These are phyloP conservation scores for Sordariomycetes sp. DNA, from an alignment of 2,329 filamentous ascomycete species.

Conservation along the genomic window DNA sequence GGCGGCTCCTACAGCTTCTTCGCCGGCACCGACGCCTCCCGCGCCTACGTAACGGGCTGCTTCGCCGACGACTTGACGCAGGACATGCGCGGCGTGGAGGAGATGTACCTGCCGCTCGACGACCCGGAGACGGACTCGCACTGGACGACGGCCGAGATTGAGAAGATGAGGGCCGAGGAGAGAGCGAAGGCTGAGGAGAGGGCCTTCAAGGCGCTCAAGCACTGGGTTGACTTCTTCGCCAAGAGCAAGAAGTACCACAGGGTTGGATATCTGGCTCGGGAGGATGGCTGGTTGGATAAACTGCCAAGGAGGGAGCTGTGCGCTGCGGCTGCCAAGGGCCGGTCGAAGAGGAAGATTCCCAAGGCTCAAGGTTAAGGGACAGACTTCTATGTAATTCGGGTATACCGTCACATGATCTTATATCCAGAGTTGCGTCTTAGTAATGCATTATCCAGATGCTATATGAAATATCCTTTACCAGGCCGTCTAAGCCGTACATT, in stretches of 20 bases:
- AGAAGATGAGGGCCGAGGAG: slow-evolving; percentile 51
- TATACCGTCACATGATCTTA: background rate
- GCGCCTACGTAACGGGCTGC: slow-evolving; percentile 87
- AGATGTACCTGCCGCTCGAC: slow-evolving; percentile 66
- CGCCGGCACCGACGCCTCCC: slow-evolving; percentile 74
- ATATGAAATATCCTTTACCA: background rate
- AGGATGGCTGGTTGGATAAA: slow-evolving; percentile 52
- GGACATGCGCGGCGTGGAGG: slow-evolving; percentile 80
- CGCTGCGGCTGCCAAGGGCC: slow-evolving; percentile 52
- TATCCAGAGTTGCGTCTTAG: background rate
- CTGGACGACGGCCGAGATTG: slow-evolving; percentile 46
- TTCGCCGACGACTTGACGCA: slow-evolving; percentile 77
- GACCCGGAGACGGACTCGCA: slow-evolving; percentile 51
- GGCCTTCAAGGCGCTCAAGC: slow-evolving; percentile 58
- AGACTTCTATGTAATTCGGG: background rate
- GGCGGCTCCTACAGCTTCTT: slow-evolving; percentile 85
- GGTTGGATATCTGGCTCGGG: slow-evolving; percentile 65
- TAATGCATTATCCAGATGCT: slow-evolving; percentile 2
- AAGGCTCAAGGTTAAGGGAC: slow-evolving; percentile 2
- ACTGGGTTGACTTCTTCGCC: slow-evolving; percentile 79
- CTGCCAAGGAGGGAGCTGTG: slow-evolving; percentile 58
- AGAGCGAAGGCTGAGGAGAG: slow-evolving; percentile 51
- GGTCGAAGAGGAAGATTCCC: slow-evolving; percentile 37
- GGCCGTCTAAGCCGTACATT: too few relatives aligned
- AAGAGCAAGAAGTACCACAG: slow-evolving; percentile 72